Evolutionary conservation across 148 eudicot genomes (phyloP).

Genomic region (Camellia sinensis): DNA sequence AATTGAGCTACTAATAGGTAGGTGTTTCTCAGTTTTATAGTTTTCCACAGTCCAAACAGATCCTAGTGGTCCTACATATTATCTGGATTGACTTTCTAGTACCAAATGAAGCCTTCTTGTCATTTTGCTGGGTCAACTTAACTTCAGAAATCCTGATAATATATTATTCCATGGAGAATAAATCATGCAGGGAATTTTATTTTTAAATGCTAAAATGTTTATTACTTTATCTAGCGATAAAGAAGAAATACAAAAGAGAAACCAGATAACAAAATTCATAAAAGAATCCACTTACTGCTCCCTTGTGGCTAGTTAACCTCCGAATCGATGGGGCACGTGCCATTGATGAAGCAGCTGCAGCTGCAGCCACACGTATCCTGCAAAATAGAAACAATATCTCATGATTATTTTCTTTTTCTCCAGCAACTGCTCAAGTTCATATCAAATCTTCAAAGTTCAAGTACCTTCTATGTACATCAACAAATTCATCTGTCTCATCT

Average conservation of each 20-base stretch:
- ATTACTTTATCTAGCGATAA: background rate
- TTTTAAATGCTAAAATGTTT: background rate
- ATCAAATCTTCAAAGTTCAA: constrained; percentile 11
- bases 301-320: constrained; percentile 63
- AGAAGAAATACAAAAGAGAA: background rate
- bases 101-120: too few relatives aligned
- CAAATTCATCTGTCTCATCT: constrained; percentile 96
- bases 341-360: constrained; percentile 90
- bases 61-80: background rate
- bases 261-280: background rate
- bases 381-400: constrained; percentile 22
- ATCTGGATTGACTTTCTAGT: too few relatives aligned
- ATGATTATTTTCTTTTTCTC: background rate
- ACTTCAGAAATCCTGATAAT: background rate
- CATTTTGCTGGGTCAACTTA: background rate
- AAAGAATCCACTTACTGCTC: constrained; percentile 44
- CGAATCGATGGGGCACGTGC: constrained; percentile 89
- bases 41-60: too few relatives aligned
- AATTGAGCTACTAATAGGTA: background rate
- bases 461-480: constrained; percentile 92
- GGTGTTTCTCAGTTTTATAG: background rate
- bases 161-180: background rate
- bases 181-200: background rate
- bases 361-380: constrained; percentile 99
- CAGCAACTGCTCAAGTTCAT: background rate